Base-by-base conservation (phyloP, 257 asterid genomes). In the Sherardia arvensis region DNA sequence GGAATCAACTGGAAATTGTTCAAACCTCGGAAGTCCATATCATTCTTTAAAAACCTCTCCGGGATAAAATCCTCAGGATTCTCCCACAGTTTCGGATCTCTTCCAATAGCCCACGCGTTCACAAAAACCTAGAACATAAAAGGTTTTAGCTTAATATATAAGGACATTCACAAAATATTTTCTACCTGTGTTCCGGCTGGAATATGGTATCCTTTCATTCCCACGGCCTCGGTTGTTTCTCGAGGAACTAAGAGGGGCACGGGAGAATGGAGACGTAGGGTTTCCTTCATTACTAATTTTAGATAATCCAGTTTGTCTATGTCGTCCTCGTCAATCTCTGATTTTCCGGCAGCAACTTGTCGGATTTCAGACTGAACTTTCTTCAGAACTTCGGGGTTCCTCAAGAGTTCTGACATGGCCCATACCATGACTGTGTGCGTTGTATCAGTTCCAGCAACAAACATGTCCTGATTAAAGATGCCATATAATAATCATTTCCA, bases 51-150 rank as follows among this genome's bases (percentile, higher is more conserved):
- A 45, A 79, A 79, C 38, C 80, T 75, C 65, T 79, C 84, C 0
- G 78, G 84, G 17, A 43, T 15, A 7, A 15, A 43, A 43, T 43
- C 21, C 51, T 43, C 51, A 1, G 51, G 51, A 1, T 43, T 43
- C 51, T 43, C 51, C 51, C 51, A 43, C 51, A 43, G 51, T 20
- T 43, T 26, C 1, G 36, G 58, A 75, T 75, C 68, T 62, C 67
- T 14, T 75, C 70, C 79, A 23, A 79, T 79, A 4, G 81, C 79
- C 79, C 79, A 69, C 9, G 64, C 68, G 30, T 74, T 74, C 15
- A 66, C 56, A 4, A 69, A 15, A 5, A 69, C 71, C n/a, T n/a
- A n/a, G n/a, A n/a, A n/a, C n/a, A n/a, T n/a, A n/a, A n/a, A n/a
- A n/a, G n/a, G n/a, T n/a, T n/a, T n/a, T n/a, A n/a, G n/a, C n/a